Percentiles rank a stretch among this genome's conserved stretches.
Evolutionary conservation across 805 yeast genomes (phyloP).

Genomic region (Zygotorulaspora sp.): DNA sequence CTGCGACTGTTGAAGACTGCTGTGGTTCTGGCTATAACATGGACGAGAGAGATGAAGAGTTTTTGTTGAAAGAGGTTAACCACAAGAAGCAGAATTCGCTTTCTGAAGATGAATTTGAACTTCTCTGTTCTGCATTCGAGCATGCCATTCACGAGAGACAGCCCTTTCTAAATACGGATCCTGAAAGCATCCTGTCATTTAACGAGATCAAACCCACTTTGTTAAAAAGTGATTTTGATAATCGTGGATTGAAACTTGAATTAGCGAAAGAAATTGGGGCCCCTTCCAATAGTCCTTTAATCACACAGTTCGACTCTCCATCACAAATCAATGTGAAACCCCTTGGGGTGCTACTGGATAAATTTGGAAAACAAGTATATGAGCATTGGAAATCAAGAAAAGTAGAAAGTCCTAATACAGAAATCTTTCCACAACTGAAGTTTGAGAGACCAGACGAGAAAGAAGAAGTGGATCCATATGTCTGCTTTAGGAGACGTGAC

Average conservation of each 20-base stretch:
- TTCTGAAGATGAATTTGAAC: slow-evolving; percentile 82
- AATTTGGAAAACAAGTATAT: slow-evolving; percentile 65
- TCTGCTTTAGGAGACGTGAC: slow-evolving; percentile 92
- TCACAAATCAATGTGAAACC: slow-evolving; percentile 41
- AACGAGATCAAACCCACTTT: slow-evolving; percentile 60
- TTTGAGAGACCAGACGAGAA: slow-evolving; percentile 85
- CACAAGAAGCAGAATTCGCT: slow-evolving; percentile 37
- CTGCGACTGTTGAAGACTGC: slow-evolving; percentile 95
- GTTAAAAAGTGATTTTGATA: slow-evolving; percentile 37
- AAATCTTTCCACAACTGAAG: slow-evolving; percentile 68
- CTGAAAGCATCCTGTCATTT: slow-evolving; percentile 63
- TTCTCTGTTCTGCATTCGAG: slow-evolving; percentile 70
- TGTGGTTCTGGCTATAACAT: slow-evolving; percentile 79
- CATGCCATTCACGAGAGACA: slow-evolving; percentile 70
- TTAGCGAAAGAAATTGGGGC: slow-evolving; percentile 53
- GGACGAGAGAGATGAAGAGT: slow-evolving; percentile 84
- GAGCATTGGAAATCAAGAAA: slow-evolving; percentile 79
- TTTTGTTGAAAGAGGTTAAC: slow-evolving; percentile 45
- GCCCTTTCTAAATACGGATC: slow-evolving; percentile 84
- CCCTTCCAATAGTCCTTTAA: slow-evolving; percentile 43
- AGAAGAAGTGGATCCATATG: slow-evolving; percentile 91
- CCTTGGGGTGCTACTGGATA: slow-evolving; percentile 44
- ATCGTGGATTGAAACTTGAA: slow-evolving; percentile 52
- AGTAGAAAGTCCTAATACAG: slow-evolving; percentile 60
- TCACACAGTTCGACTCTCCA: slow-evolving; percentile 47